phyloP scores from a whole-genome alignment of 192 early-diverging fungal genomes.

The Entrophospora sp. region DNA sequence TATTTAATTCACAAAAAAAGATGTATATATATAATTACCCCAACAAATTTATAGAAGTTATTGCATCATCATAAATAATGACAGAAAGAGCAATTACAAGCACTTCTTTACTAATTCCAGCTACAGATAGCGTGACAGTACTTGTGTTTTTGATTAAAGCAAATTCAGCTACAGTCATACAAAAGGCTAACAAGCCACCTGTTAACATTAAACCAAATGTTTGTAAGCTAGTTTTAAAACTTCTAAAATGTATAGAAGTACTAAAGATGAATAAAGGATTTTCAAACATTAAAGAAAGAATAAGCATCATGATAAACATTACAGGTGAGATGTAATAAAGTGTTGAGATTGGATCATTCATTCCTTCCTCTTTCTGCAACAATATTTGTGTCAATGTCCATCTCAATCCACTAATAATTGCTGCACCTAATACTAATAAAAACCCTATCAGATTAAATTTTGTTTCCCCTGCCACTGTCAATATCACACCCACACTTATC shows the following conservation, averaged over 20 bases:
- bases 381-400: slow-evolving; percentile 76
- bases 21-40: slow-evolving; percentile 50
- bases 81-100: slow-evolving; percentile 58
- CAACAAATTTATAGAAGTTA: slow-evolving; percentile 52
- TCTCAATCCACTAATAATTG: slow-evolving; percentile 65
- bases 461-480: slow-evolving; percentile 67
- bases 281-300: slow-evolving; percentile 45
- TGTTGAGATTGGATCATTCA: slow-evolving; percentile 73
- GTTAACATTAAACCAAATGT: slow-evolving; percentile 44
- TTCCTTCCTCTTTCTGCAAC: slow-evolving; percentile 53
- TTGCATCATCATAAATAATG: slow-evolving; percentile 61
- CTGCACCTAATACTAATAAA: slow-evolving; percentile 49
- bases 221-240: slow-evolving; percentile 22
- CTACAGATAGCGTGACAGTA: slow-evolving; percentile 69
- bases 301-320: slow-evolving; percentile 56
- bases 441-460: slow-evolving; percentile 49
- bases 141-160: slow-evolving; percentile 64
- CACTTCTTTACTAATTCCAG: slow-evolving; percentile 76
- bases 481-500: slow-evolving; percentile 63
- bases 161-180: slow-evolving; percentile 70
- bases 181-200: slow-evolving; percentile 68
- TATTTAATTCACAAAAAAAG: neutral
- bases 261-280: slow-evolving; percentile 46
- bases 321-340: slow-evolving; percentile 65
- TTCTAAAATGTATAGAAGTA: slow-evolving; percentile 45